Conservation (phyloP, 2,329 filamentous ascomycete species). For the Aspergillus ustus region DNA sequence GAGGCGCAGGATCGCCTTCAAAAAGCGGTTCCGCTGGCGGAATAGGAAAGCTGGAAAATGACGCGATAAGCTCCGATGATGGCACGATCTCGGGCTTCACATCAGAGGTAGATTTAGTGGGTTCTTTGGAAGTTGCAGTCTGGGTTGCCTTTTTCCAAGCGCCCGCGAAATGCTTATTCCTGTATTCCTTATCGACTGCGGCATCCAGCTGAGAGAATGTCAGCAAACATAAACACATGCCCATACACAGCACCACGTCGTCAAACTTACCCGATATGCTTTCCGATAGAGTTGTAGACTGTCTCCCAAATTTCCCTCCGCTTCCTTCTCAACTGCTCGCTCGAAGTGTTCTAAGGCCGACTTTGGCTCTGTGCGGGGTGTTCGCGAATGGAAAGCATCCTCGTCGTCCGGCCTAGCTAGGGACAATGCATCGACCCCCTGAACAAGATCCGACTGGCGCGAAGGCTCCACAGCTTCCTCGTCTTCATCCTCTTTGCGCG, state of each 20-base stretch:
- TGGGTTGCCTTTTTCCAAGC: slow-evolving; percentile 55
- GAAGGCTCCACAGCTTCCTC: slow-evolving; percentile 23
- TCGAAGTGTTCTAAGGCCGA: slow-evolving; percentile 94
- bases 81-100: slow-evolving; percentile 54
- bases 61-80: slow-evolving; percentile 71
- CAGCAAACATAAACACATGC: slow-evolving; percentile 22
- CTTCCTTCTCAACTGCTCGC: slow-evolving; percentile 85
- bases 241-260: neutral
- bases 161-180: slow-evolving; percentile 85
- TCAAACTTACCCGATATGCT: slow-evolving; percentile 72
- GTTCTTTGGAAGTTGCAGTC: slow-evolving; percentile 54
- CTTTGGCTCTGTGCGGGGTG: slow-evolving; percentile 57
- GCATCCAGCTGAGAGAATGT: slow-evolving; percentile 70
- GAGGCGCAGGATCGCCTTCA: slow-evolving; percentile 71
- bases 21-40: slow-evolving; percentile 68
- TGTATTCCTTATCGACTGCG: slow-evolving; percentile 82
- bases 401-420: slow-evolving; percentile 38
- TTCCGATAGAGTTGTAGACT: slow-evolving; percentile 86
- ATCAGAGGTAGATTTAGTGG: slow-evolving; percentile 57
- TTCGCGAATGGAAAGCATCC: slow-evolving; percentile 42
- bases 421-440: slow-evolving; percentile 42
- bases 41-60: slow-evolving; percentile 74
- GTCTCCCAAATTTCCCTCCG: slow-evolving; percentile 82
- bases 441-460: slow-evolving; percentile 38
- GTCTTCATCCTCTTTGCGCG: slow-evolving; percentile 45